Percentiles rank a stretch among this genome's conserved stretches.
Conservation (phyloP, 495 filamentous ascomycete species). For the Achaetomiella virescens region DNA sequence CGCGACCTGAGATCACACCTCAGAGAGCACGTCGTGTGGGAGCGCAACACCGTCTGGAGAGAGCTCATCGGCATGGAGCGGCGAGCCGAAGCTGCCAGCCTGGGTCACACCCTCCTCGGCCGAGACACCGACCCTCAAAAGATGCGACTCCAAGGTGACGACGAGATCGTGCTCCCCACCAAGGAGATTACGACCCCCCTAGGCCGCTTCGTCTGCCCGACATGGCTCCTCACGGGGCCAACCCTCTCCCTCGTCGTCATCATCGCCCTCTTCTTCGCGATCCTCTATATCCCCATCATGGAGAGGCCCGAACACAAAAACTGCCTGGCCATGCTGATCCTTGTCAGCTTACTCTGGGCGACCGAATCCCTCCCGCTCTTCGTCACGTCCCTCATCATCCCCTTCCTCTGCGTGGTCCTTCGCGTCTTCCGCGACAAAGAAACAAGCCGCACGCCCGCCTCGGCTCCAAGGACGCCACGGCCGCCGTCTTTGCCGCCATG, state of each 20-base stretch:
- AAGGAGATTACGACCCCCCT: constrained; percentile 77
- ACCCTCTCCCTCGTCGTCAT: constrained; percentile 72
- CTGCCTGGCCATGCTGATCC: constrained; percentile 86
- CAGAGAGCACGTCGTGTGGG: constrained; percentile 97
- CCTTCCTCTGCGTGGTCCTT: constrained; percentile 85
- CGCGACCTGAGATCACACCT: constrained; percentile 87
- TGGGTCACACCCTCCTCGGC: constrained; percentile 80
- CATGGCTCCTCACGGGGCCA: constrained; percentile 75
- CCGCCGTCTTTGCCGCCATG: constrained; percentile 87
- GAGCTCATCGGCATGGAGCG: constrained; percentile 98
- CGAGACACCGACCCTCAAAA: constrained; percentile 62
- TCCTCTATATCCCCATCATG: constrained; percentile 73
- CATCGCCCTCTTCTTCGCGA: constrained; percentile 60
- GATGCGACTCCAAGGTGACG: constrained; percentile 75
- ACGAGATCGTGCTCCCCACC: constrained; percentile 41
- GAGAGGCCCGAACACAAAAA: constrained; percentile 85
- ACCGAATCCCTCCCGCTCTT: constrained; percentile 98
- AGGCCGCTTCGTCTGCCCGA: constrained; percentile 66
- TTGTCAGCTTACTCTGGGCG: constrained; percentile 93
- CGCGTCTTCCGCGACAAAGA: constrained; percentile 73
- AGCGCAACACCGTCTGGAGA: constrained; percentile 96
- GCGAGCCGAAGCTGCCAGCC: constrained; percentile 89
- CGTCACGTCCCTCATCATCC: constrained; percentile 88
- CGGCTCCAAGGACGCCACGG: constrained; percentile 64
- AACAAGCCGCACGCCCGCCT: constrained; percentile 63